Evolutionary conservation across 1,284 basidiomycete genomes (phyloP), one percentile per base, ranked within the genome.

Genomic region (Rhodotorula sp.): DNA sequence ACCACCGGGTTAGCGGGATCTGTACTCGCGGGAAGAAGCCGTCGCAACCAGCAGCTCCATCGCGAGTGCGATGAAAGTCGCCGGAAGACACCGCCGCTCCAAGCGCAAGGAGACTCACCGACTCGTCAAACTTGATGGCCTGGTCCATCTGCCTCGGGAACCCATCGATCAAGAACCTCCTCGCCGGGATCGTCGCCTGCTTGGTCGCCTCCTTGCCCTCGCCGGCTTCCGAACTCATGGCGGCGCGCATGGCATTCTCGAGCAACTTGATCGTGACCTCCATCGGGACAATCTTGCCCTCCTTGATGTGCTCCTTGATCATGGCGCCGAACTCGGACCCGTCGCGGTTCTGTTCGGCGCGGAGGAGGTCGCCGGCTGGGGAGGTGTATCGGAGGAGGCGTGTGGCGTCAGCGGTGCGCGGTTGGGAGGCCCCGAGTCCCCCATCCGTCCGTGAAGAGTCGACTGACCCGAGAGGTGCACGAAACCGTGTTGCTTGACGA

Each of bases 71-170:
- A 3, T 28, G 28, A 28, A 28, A 28, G 28, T 28, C 28, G 28
- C 28, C 28, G 28, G 28, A 28, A 28, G 28, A 28, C 28, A 28
- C 28, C 28, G 28, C 28, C 28, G 28, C 28, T 16, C 28, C 63
- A 16, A 38, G 62, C 15, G 59, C 34, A 60, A 19, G 14, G 1
- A 1, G 26, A 83, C 87, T 77, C 78, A 95, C 95, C 62, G 88
- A 86, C 79, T 92, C 85, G 80, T 99, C 97, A 79, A 99, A 99
- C 82, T 89, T 89, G 79, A 90, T 77, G 0, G 95, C 95, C 83
- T 99, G 97, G 81, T 99, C 97, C 93, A 99, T 94, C 85, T 97
- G 93, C 72, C 97, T 87, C 59, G 97, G 97, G 84, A 99, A 99
- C 5, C 97, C 97, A 77, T 99, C 97, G 76, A 99, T 90, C 74